phyloP scores from a whole-genome alignment of 495 filamentous ascomycete genomes.

The Neurospora sp. region DNA sequence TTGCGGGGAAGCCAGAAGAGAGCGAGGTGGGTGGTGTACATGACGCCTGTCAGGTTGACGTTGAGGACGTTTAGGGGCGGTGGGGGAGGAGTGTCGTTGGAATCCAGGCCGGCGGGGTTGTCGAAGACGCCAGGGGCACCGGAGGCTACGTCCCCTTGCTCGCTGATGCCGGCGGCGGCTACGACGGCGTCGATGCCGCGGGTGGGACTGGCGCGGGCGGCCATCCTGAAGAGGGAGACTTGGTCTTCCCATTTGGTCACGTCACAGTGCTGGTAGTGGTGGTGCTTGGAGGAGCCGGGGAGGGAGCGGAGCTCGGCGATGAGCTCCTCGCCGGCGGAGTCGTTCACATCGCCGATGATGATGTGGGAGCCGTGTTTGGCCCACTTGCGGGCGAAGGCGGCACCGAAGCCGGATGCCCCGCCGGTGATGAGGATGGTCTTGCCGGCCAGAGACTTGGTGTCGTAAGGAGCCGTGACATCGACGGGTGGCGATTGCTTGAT shows the following conservation, averaged over 20 bases:
- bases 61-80: slow-evolving; percentile 45
- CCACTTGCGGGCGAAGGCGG: slow-evolving; percentile 38
- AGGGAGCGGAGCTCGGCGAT: slow-evolving; percentile 25
- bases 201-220: slow-evolving; percentile 42
- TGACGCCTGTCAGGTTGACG: slow-evolving; percentile 52
- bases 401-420: slow-evolving; percentile 43
- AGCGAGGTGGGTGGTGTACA: slow-evolving; percentile 57
- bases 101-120: slow-evolving; percentile 24
- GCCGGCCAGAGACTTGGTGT: slow-evolving; percentile 26
- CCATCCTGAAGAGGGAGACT: slow-evolving; percentile 46
- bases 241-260: slow-evolving; percentile 49
- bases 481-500: slow-evolving; percentile 25
- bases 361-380: slow-evolving; percentile 31
- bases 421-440: slow-evolving; percentile 42
- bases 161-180: slow-evolving; percentile 58
- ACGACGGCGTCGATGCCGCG: slow-evolving; percentile 51
- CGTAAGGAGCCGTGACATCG: slow-evolving; percentile 27
- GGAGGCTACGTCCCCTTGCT: slow-evolving; percentile 9
- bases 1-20: slow-evolving; percentile 44
- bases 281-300: slow-evolving; percentile 24
- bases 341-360: slow-evolving; percentile 38
- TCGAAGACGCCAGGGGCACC: slow-evolving; percentile 24
- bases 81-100: slow-evolving; percentile 34
- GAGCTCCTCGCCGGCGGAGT: slow-evolving; percentile 25
- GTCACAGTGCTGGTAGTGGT: slow-evolving; percentile 41